Conservation (phyloP, 2,329 filamentous ascomycete genomes). For the Claviceps paspali region DNA sequence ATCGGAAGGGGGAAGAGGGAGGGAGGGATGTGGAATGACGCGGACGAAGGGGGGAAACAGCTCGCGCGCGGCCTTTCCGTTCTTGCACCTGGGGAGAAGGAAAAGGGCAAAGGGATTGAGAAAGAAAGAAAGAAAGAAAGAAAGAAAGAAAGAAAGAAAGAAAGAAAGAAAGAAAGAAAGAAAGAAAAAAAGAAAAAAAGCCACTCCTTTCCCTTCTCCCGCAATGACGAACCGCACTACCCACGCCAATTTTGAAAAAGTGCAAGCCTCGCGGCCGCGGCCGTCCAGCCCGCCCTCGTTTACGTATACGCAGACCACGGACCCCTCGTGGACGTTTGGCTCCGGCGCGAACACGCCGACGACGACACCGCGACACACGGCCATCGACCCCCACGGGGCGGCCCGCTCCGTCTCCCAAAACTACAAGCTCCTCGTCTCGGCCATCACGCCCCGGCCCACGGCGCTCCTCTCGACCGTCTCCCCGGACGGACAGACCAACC, state of each 20-base stretch:
- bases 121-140: too few relatives aligned
- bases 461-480: constrained; percentile 41
- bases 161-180: too few relatives aligned
- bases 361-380: constrained; percentile 36
- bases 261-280: constrained; percentile 49
- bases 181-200: too few relatives aligned
- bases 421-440: constrained; percentile 84
- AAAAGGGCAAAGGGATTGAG: too few relatives aligned
- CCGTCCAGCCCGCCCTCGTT: constrained; percentile 39
- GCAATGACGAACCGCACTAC: too few relatives aligned
- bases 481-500: constrained; percentile 51
- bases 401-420: constrained; percentile 56
- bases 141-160: too few relatives aligned
- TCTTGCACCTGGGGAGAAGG: too few relatives aligned
- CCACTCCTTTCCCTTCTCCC: too few relatives aligned
- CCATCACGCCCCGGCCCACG: constrained; percentile 70
- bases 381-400: constrained; percentile 66
- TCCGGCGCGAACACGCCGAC: constrained; percentile 41
- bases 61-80: too few relatives aligned
- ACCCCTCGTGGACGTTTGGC: constrained; percentile 51
- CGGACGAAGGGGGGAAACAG: too few relatives aligned
- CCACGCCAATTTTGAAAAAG: constrained; percentile 61
- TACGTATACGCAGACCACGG: constrained; percentile 45
- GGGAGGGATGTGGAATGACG: too few relatives aligned
- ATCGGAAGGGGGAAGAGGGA: too few relatives aligned